These are phyloP conservation scores for Pelagophyceae sp. DNA, from an alignment of 352 stramenopile species.

Conservation along the genomic window DNA sequence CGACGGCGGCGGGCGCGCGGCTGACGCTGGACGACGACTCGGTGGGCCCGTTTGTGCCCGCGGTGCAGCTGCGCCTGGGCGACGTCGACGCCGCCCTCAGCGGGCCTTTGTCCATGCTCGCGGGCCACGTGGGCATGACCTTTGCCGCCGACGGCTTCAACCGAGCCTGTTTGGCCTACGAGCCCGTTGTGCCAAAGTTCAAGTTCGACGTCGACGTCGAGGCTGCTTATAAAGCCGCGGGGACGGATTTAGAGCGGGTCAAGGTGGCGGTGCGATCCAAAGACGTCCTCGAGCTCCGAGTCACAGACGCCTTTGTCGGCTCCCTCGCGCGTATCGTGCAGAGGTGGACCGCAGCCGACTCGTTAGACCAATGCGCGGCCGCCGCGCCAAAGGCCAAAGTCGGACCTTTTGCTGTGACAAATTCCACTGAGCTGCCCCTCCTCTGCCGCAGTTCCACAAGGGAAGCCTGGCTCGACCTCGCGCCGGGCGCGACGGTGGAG, in stretches of 20 bases:
- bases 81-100: neutral
- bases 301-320: too few relatives aligned
- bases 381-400: too few relatives aligned
- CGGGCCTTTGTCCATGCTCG: neutral
- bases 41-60: neutral
- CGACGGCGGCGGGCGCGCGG: neutral
- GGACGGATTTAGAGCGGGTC: neutral
- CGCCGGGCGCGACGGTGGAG: too few relatives aligned
- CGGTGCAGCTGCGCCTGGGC: neutral
- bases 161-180: neutral
- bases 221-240: neutral
- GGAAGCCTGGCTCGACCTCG: too few relatives aligned
- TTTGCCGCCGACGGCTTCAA: neutral
- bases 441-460: too few relatives aligned
- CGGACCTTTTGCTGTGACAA: too few relatives aligned
- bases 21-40: neutral
- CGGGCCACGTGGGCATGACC: neutral
- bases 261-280: neutral
- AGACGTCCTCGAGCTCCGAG: neutral
- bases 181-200: neutral
- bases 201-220: neutral
- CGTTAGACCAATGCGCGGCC: too few relatives aligned
- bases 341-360: too few relatives aligned
- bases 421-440: too few relatives aligned
- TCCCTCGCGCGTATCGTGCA: too few relatives aligned